These are phyloP conservation scores for Pleurotus giganteus DNA, from an alignment of 768 basidiomycete species.

Conservation along the genomic window DNA sequence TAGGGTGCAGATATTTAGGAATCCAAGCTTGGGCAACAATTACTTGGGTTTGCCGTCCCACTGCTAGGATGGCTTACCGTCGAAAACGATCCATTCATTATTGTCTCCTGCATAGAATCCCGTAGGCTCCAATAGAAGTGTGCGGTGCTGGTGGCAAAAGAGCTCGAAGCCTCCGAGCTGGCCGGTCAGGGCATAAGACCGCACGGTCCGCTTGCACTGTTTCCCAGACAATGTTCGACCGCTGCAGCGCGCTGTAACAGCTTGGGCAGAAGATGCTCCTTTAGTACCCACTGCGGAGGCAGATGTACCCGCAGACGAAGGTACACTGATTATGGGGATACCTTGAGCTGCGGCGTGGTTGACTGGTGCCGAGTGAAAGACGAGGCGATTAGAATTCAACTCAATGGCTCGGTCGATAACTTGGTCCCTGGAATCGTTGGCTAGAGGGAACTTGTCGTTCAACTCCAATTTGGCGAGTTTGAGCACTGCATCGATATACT, in stretches of 20 bases:
- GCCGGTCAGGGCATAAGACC: slow-evolving; percentile 30
- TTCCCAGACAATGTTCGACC: slow-evolving; percentile 65
- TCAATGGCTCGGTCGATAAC: slow-evolving; percentile 3
- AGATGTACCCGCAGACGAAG: neutral
- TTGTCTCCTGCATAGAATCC: slow-evolving; percentile 59
- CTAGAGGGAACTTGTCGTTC: neutral
- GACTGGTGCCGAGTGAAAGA: neutral
- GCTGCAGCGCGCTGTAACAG: slow-evolving; percentile 46
- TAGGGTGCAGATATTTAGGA: slow-evolving; percentile 56
- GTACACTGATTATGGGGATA: neutral
- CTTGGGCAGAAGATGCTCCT: neutral
- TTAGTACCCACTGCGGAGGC: neutral
- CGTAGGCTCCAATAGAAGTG: slow-evolving; percentile 46
- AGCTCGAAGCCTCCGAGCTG: slow-evolving; percentile 33
- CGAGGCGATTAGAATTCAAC: slow-evolving; percentile 2
- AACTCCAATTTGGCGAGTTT: slow-evolving; percentile 4
- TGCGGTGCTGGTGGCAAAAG: slow-evolving; percentile 68
- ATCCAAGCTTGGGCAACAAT: slow-evolving; percentile 56
- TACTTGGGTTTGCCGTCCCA: slow-evolving; percentile 6
- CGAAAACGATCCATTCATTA: slow-evolving; percentile 53
- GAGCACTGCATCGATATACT: slow-evolving; percentile 4
- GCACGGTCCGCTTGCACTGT: slow-evolving; percentile 60
- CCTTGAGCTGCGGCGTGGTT: neutral
- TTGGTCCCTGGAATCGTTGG: neutral
- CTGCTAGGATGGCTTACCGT: slow-evolving; percentile 36